These are phyloP conservation scores for Myriosclerotinia scirpicola DNA, from an alignment of 2,329 filamentous ascomycete genomes.

Conservation along the genomic window DNA sequence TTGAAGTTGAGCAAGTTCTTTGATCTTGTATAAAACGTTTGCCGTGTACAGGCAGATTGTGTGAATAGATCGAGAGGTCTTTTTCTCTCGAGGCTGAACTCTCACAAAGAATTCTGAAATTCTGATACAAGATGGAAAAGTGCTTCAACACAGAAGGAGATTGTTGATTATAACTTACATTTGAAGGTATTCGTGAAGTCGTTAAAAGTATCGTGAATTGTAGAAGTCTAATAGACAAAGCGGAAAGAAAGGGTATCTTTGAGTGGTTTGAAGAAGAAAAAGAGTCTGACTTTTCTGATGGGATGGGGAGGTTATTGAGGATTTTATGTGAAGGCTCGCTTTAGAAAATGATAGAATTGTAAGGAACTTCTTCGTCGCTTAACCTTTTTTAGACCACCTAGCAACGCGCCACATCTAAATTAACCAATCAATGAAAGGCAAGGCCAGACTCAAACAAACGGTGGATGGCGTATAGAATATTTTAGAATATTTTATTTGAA, in stretches of 20 bases:
- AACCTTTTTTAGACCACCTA: conserved; percentile 9
- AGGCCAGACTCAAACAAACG: conserved; percentile 8
- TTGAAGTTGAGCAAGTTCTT: background rate
- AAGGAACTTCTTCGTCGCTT: conserved; percentile 21
- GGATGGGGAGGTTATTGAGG: conserved; percentile 1
- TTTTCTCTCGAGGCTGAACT: conserved; percentile 13
- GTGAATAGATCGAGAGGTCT: background rate
- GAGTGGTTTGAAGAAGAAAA: conserved; percentile 17
- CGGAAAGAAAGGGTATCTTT: conserved; percentile 24
- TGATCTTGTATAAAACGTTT: background rate
- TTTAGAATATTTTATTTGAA: conserved; percentile 9
- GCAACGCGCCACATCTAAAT: conserved; percentile 6
- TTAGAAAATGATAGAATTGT: conserved; percentile 25
- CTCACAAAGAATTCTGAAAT: background rate
- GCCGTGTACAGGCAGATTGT: background rate
- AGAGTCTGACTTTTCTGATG: conserved; percentile 11
- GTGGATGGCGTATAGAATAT: conserved; percentile 4
- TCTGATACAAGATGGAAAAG: background rate
- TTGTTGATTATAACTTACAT: conserved; percentile 15
- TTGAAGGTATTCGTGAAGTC: conserved; percentile 23
- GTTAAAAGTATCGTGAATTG: conserved; percentile 15
- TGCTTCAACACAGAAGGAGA: background rate
- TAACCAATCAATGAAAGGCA: background rate
- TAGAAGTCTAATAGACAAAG: conserved; percentile 20
- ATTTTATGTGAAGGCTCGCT: conserved; percentile 22